These are phyloP conservation scores for Staphylotrichum tortipilum DNA, from an alignment of 495 filamentous ascomycete genomes.

Conservation along the genomic window DNA sequence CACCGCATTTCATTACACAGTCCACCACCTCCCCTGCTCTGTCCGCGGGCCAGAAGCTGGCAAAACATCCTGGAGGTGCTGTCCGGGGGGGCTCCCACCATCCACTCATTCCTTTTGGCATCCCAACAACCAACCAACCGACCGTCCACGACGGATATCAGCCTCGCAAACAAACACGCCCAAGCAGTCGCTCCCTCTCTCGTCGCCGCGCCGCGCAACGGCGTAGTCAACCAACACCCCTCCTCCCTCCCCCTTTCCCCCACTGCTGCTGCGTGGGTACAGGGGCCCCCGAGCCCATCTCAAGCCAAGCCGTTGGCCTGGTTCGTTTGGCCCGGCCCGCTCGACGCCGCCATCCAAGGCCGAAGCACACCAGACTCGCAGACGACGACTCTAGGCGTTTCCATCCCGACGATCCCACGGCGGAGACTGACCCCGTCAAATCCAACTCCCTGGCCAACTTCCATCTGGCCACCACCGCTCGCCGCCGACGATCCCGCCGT, in stretches of 20 bases:
- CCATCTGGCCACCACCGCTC: background rate
- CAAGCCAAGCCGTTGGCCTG: conserved; percentile 2
- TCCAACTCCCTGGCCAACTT: background rate
- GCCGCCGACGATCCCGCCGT: conserved; percentile 4
- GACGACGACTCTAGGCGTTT: background rate
- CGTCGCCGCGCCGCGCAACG: too few relatives aligned
- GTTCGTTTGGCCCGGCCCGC: conserved; percentile 1
- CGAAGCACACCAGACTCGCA: too few relatives aligned
- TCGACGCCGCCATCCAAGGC: conserved; percentile 4
- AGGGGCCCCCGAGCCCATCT: background rate
- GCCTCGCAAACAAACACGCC: too few relatives aligned
- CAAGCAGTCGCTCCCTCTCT: background rate
- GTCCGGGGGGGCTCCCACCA: background rate
- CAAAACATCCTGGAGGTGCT: conserved; percentile 7
- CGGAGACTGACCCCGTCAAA: too few relatives aligned
- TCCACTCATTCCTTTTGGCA: conserved; percentile 1
- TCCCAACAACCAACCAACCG: too few relatives aligned
- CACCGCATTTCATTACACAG: conserved; percentile 1
- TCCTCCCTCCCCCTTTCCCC: too few relatives aligned
- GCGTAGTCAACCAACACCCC: too few relatives aligned
- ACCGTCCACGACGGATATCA: too few relatives aligned
- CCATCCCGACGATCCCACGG: background rate
- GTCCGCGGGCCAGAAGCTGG: conserved; percentile 2
- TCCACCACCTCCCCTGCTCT: background rate
- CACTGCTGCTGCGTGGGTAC: too few relatives aligned